phyloP scores from a whole-genome alignment of 1,284 basidiomycete species.

The Pseudozyma flocculosa region DNA sequence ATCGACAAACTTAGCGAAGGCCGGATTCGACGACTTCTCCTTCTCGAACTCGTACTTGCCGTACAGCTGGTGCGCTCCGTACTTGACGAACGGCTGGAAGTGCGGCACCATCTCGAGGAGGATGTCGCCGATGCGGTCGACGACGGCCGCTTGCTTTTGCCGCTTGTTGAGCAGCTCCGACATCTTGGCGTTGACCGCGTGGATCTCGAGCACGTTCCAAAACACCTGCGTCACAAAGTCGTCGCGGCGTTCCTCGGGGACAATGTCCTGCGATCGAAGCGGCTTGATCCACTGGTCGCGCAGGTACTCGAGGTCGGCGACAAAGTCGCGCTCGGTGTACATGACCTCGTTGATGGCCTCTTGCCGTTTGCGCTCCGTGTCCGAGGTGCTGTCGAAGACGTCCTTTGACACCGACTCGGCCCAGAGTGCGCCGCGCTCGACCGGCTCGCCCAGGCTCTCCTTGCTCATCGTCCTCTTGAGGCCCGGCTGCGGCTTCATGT shows the following conservation, averaged over 20 bases:
- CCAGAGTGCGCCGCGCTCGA: constrained; percentile 76
- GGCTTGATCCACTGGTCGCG: constrained; percentile 90
- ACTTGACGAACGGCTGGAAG: constrained; percentile 87
- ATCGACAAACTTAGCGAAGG: constrained; percentile 96
- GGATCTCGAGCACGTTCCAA: constrained; percentile 95
- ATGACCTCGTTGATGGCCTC: constrained; percentile 99
- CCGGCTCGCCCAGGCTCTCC: constrained; percentile 78
- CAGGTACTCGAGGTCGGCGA: constrained; percentile 95
- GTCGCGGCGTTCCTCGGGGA: constrained; percentile 73
- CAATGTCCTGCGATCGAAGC: constrained; percentile 71
- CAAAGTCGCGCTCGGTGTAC: constrained; percentile 96
- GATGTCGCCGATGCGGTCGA: constrained; percentile 88
- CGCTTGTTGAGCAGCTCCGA: constrained; percentile 92
- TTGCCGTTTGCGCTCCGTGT: constrained; percentile 91
- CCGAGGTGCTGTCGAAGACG: constrained; percentile 85
- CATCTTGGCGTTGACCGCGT: constrained; percentile 82
- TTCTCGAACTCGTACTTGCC: constrained; percentile 99
- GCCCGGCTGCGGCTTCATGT: constrained; percentile 85
- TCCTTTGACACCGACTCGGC: constrained; percentile 94
- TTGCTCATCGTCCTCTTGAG: constrained; percentile 72
- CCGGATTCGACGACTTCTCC: constrained; percentile 88
- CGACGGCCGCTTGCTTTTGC: constrained; percentile 89
- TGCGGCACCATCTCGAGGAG: constrained; percentile 83
- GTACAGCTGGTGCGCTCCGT: constrained; percentile 94
- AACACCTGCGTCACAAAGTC: constrained; percentile 94